Base-by-base conservation (phyloP, 345 rosid genomes). In the Pistacia atlantica region DNA sequence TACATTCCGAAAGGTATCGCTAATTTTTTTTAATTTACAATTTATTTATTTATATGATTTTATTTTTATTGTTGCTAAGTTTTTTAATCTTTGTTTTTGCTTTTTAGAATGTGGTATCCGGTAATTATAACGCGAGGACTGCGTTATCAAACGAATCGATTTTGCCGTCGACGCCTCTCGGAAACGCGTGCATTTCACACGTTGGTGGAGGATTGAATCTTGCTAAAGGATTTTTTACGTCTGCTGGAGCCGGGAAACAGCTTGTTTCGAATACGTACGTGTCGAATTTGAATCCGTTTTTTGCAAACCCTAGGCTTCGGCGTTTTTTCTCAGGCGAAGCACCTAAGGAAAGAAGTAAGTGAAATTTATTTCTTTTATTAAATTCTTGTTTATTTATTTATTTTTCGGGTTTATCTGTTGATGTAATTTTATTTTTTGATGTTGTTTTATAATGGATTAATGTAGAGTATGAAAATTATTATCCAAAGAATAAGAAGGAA, bases 401-500 rank as follows among this genome's bases (percentile, higher is more conserved):
- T 42, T 42, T 42, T 42, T 6, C 46, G 46, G 46, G 46, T 42
- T 42, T 1, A 42, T 42, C 46, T 20, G 58, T 12, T 65, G 4
- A 28, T 74, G 2, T 57, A 31, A 18, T 31, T 10, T 75, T 18
- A 28, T 35, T 18, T 13, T 62, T 72, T 65, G 48, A 35, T 22
- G 9, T 69, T 45, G 12, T 3, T 16, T 64, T 33, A 67, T 69
- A 6, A 65, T 67, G 51, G 65, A 25, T 73, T 60, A 8, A 49
- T 77, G 70, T 69, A 87, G 91, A 79, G 8, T 80, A 69, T 77
- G 84, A 80, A 75, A 85, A 85, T 62, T 87, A 78, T 60, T 62
- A 16, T n/a, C 89, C 90, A 3, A 87, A 83, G 73, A 61, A 77
- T 28, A 85, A 79, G 80, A 82, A 80, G 83, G 84, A 78, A 28